Evolutionary conservation across 116 monocot genomes (phyloP).

Genomic region (Trichopus zeylanicus): DNA sequence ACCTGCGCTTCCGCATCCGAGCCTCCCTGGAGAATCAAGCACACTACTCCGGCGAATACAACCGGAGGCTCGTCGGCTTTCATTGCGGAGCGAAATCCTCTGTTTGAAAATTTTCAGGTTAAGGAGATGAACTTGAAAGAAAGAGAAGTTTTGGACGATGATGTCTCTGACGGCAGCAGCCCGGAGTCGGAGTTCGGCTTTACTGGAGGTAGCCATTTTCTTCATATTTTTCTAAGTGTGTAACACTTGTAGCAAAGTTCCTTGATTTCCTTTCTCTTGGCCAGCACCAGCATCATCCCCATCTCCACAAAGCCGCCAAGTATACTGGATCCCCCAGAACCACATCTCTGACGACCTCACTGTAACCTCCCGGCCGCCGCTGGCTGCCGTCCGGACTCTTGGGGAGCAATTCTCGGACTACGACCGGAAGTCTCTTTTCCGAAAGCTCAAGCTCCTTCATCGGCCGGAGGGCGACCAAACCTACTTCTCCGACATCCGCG

Average conservation of each 20-base stretch:
- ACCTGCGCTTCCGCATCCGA: background rate
- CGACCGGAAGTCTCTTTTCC: constrained; percentile 1
- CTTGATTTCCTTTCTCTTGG: background rate
- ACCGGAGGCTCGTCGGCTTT: constrained; percentile 7
- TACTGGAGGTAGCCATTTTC: background rate
- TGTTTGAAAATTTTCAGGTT: constrained; percentile 6
- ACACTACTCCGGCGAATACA: no score
- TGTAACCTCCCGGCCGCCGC: background rate
- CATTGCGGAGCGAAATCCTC: constrained; percentile 6
- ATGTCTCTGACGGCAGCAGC: background rate
- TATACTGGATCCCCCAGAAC: constrained; percentile 14
- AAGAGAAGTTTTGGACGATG: background rate
- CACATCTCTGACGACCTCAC: background rate
- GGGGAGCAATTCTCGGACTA: constrained; percentile 17
- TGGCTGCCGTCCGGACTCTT: constrained; percentile 2
- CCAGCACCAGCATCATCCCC: background rate
- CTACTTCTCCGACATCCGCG: constrained; percentile 12
- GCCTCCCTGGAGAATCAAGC: no score
- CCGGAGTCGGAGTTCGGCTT: background rate
- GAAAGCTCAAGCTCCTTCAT: background rate
- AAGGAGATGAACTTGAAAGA: background rate
- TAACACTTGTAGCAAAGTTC: background rate
- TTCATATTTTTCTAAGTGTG: no score
- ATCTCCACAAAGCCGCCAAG: background rate
- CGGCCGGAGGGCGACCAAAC: background rate